A percentile compares a stretch with the other conserved stretches of the same genome.
These are phyloP conservation scores for Testicularia cyperi DNA, from an alignment of 1,284 basidiomycete species.

Conservation along the genomic window DNA sequence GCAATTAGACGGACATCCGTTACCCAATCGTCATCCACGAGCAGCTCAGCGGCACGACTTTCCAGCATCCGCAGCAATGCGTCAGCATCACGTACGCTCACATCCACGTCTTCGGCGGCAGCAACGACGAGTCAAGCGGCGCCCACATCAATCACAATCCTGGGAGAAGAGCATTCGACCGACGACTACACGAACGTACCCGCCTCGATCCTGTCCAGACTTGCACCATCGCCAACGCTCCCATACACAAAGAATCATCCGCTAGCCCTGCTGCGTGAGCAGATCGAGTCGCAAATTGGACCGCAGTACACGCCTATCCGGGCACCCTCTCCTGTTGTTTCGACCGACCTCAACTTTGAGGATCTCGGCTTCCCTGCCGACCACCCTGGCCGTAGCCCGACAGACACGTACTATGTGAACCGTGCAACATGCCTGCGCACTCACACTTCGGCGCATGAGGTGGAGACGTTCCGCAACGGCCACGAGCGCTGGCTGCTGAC, in stretches of 20 bases:
- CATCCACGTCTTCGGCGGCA: neutral
- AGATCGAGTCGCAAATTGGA: constrained; percentile 82
- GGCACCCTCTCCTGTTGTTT: constrained; percentile 81
- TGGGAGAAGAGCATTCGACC: constrained; percentile 64
- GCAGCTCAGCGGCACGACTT: no score
- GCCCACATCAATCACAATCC: constrained; percentile 19
- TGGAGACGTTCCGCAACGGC: constrained; percentile 79
- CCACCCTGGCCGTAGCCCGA: constrained; percentile 85
- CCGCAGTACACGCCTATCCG: constrained; percentile 60
- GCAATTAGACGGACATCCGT: no score
- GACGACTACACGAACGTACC: constrained; percentile 86
- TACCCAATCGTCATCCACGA: no score
- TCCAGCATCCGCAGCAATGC: no score
- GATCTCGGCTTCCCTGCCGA: constrained; percentile 89
- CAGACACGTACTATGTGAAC: constrained; percentile 97
- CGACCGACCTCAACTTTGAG: constrained; percentile 92
- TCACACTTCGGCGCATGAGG: constrained; percentile 96
- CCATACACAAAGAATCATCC: constrained; percentile 80
- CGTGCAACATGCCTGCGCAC: constrained; percentile 86
- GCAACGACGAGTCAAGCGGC: neutral
- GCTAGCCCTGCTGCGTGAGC: constrained; percentile 76
- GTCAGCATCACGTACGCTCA: no score
- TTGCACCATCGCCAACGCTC: constrained; percentile 67
- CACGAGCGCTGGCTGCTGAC: constrained; percentile 84
- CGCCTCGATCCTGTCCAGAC: constrained; percentile 76